Evolutionary conservation across 371 early-diverging fungal genomes (phyloP), one percentile per base, ranked within the genome.

Genomic region (Rhizopus arrhizus): DNA sequence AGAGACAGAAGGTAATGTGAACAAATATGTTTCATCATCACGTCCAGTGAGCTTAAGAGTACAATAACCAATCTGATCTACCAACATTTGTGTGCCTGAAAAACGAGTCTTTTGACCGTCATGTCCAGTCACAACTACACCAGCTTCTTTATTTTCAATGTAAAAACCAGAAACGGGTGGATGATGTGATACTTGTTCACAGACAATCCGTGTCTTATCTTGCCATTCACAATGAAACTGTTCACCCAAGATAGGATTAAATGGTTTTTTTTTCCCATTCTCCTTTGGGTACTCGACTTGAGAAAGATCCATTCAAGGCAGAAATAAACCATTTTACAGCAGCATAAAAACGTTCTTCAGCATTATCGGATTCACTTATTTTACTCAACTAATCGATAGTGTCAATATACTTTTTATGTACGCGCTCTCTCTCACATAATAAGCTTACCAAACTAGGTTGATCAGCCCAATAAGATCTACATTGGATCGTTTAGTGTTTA

Each of bases 161-260:
- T 84, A 87, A 57, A 90, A 83, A 0, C 81, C 85, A 61, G 85
- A 83, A 47, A 87, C 82, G 62, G 92, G 92, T 56, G 92, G 92
- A 61, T 92, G 92, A 73, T 92, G 92, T 43, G 83, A 83, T 28
- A 85, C 89, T 72, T 91, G 92, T 66, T 90, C 91, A 49, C 88
- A 88, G 6, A 81, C 70, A 60, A 91, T 81, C 63, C 70, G 68
- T 7, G 88, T 87, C 35, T 81, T 81, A 55, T 87, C 84, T n/a
- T 83, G 76, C 91, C 90, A 91, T 28, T 77, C 61, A 31, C 87
- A 87, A 50, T 83, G 67, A 69, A 89, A 91, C 67, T 89, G 89
- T 61, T 92, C 93, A 53, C 93, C 93, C 2, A 92, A 78, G 42
- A 92, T 89, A n/a, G 93, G 93, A 62, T 92, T 92, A 63, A 86